These are phyloP conservation scores for Astrocystis sublimbata DNA, from an alignment of 495 filamentous ascomycete species.

Conservation along the genomic window DNA sequence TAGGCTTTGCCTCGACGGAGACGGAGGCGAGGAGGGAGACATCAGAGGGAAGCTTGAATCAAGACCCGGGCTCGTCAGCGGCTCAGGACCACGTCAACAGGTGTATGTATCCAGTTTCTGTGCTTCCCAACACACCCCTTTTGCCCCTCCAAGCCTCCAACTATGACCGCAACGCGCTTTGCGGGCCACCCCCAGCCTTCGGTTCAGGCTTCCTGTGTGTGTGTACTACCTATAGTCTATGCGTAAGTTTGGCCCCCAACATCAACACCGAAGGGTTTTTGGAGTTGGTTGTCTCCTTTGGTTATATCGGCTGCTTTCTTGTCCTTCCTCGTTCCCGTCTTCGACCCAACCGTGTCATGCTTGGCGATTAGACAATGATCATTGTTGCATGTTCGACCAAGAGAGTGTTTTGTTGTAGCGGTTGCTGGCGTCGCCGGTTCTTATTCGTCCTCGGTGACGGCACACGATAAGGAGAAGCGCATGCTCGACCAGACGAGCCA, in stretches of 20 bases:
- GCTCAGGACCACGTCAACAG: conserved; percentile 15
- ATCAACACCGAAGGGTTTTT: background rate
- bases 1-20: conserved; percentile 14
- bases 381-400: background rate
- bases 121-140: conserved; percentile 9
- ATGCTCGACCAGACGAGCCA: too few species aligned
- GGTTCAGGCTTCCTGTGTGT: too few species aligned
- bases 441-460: conserved; percentile 13
- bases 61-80: conserved; percentile 14
- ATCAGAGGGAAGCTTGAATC: conserved; percentile 8
- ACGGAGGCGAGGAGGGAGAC: conserved; percentile 10
- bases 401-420: background rate
- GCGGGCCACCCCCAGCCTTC: background rate
- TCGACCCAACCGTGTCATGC: too few species aligned
- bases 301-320: too few species aligned
- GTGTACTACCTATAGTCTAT: background rate
- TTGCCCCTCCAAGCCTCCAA: conserved; percentile 11
- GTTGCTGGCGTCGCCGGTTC: background rate
- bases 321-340: too few species aligned
- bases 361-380: too few species aligned
- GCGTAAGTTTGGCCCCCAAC: conserved; percentile 9
- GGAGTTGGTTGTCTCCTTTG: background rate
- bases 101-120: conserved; percentile 6
- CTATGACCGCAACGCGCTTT: background rate
- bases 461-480: conserved; percentile 15